These are phyloP conservation scores for Lepidopterella palustris DNA, from an alignment of 495 filamentous ascomycete species.

Conservation along the genomic window DNA sequence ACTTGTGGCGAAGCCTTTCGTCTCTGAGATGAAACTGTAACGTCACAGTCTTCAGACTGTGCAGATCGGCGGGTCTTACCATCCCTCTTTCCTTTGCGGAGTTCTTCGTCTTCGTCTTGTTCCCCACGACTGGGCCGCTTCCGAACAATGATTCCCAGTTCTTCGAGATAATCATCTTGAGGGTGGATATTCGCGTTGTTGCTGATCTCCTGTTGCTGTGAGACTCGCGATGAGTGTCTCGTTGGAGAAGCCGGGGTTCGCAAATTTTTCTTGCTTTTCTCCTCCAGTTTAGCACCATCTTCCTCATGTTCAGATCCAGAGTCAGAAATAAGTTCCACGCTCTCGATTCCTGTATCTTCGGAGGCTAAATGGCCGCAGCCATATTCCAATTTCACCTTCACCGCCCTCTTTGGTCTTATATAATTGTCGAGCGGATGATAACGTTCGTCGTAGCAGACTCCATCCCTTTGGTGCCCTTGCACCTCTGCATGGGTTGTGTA, in stretches of 20 bases:
- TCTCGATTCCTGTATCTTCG: background rate
- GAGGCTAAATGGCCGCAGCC: too few relatives aligned
- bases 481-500: too few relatives aligned
- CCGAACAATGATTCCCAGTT: background rate
- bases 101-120: background rate
- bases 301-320: background rate
- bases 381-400: too few relatives aligned
- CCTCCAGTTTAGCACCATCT: background rate
- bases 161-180: constrained; percentile 12
- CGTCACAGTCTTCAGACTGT: background rate
- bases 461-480: too few relatives aligned
- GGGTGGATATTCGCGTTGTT: constrained; percentile 18
- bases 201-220: background rate
- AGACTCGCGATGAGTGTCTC: constrained; percentile 11
- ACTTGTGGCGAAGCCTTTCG: background rate
- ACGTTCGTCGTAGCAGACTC: too few relatives aligned
- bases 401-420: too few relatives aligned
- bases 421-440: too few relatives aligned
- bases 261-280: background rate
- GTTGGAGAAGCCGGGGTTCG: background rate
- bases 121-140: background rate
- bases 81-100: background rate
- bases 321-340: background rate
- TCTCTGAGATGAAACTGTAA: background rate
- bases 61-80: background rate